Evolutionary conservation across 495 filamentous ascomycete genomes (phyloP).

Genomic region (Aspergillus taichungensis): DNA sequence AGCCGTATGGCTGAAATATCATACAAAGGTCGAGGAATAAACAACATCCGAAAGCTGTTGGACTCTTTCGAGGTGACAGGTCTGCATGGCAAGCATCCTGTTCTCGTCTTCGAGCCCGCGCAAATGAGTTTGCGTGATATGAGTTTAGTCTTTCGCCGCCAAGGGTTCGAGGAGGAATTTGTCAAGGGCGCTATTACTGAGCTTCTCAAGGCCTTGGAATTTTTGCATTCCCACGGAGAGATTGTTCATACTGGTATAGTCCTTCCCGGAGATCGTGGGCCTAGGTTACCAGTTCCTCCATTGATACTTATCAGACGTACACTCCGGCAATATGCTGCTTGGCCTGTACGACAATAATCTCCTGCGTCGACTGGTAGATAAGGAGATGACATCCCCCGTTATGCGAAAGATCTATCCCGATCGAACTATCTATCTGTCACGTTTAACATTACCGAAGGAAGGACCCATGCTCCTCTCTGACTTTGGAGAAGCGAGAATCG

Average conservation of each 20-base stretch:
- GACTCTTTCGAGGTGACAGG: slow-evolving; percentile 34
- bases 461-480: slow-evolving; percentile 19
- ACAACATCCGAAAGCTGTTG: slow-evolving; percentile 15
- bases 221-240: slow-evolving; percentile 28
- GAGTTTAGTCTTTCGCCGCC: slow-evolving; percentile 8
- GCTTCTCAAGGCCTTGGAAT: slow-evolving; percentile 29
- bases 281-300: slow-evolving; percentile 10
- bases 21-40: slow-evolving; percentile 15
- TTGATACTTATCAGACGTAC: slow-evolving; percentile 24
- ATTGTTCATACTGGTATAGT: slow-evolving; percentile 38
- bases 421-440: slow-evolving; percentile 26
- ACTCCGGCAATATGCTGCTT: slow-evolving; percentile 21
- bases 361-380: slow-evolving; percentile 11
- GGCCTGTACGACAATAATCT: slow-evolving; percentile 13
- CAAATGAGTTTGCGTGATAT: slow-evolving; percentile 25
- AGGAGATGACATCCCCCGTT: slow-evolving; percentile 20
- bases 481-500: slow-evolving; percentile 26
- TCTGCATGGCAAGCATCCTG: slow-evolving; percentile 32
- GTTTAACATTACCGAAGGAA: slow-evolving; percentile 6
- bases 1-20: slow-evolving; percentile 14
- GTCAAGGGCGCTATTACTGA: slow-evolving; percentile 12
- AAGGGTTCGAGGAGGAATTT: slow-evolving; percentile 13
- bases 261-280: not conserved
- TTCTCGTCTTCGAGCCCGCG: slow-evolving; percentile 35
- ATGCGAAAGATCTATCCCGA: slow-evolving; percentile 25